A percentile compares a stretch with the other conserved stretches of the same genome.
Evolutionary conservation across 1,284 basidiomycete genomes (phyloP).

Genomic region (Salmacisia buchloeana): DNA sequence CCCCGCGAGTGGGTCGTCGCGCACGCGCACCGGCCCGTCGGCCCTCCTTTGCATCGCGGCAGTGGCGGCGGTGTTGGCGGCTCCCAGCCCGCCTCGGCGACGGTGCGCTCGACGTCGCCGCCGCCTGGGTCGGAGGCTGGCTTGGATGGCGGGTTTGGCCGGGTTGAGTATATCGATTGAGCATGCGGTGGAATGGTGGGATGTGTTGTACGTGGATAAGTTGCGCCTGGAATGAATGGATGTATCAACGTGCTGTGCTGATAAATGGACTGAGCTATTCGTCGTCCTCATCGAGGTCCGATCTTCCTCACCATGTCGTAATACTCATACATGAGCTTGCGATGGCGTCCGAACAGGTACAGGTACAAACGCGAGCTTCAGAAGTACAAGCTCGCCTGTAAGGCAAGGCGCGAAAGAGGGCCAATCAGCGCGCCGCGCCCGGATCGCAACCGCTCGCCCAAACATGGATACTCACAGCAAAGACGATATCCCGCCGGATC

Average conservation of each 20-base stretch:
- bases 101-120: not conserved
- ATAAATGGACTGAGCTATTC: no score
- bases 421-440: not conserved
- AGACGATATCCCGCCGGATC: constrained; percentile 57
- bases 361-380: no score
- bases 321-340: no score
- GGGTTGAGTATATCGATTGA: not conserved
- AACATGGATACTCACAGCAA: constrained; percentile 45
- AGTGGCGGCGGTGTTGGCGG: no score
- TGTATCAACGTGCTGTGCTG: no score
- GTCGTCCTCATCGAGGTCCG: no score
- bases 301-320: no score
- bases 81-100: not conserved
- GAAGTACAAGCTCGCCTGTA: not conserved
- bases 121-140: not conserved
- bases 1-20: not conserved
- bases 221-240: no score
- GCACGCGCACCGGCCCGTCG: not conserved
- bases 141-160: not conserved
- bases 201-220: no score
- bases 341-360: no score
- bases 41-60: not conserved
- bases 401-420: not conserved
- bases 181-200: no score
- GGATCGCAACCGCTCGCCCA: no score